Evolutionary conservation across 345 rosid species (phyloP).

Genomic region (Gossypioides kirkii): DNA sequence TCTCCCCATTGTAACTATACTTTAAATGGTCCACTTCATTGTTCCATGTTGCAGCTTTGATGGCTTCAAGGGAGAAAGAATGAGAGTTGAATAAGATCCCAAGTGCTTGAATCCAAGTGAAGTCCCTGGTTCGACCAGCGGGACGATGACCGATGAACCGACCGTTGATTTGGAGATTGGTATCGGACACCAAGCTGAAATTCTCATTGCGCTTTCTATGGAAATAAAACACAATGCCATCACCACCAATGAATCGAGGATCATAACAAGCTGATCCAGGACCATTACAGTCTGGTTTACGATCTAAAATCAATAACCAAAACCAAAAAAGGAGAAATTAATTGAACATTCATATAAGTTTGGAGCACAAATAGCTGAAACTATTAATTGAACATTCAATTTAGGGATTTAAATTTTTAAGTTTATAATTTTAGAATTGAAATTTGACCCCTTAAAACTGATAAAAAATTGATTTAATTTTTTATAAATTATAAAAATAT

Average conservation of each 20-base stretch:
- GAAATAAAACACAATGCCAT: constrained; percentile 52
- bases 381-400: neutral
- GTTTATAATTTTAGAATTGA: no score
- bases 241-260: constrained; percentile 54
- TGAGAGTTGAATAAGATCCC: constrained; percentile 1
- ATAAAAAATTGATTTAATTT: no score
- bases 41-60: constrained; percentile 39
- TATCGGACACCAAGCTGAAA: constrained; percentile 47
- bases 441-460: no score
- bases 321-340: neutral
- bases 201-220: constrained; percentile 48
- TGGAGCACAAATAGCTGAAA: neutral
- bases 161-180: constrained; percentile 42
- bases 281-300: constrained; percentile 36
- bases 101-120: constrained; percentile 43
- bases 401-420: no score
- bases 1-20: constrained; percentile 42
- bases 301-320: constrained; percentile 13
- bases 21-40: constrained; percentile 46
- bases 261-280: constrained; percentile 58
- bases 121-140: constrained; percentile 37
- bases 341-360: neutral
- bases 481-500: no score
- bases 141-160: constrained; percentile 57
- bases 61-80: neutral